Evolutionary conservation across 805 yeast genomes (phyloP).

Genomic region (Teunomyces panamensis): DNA sequence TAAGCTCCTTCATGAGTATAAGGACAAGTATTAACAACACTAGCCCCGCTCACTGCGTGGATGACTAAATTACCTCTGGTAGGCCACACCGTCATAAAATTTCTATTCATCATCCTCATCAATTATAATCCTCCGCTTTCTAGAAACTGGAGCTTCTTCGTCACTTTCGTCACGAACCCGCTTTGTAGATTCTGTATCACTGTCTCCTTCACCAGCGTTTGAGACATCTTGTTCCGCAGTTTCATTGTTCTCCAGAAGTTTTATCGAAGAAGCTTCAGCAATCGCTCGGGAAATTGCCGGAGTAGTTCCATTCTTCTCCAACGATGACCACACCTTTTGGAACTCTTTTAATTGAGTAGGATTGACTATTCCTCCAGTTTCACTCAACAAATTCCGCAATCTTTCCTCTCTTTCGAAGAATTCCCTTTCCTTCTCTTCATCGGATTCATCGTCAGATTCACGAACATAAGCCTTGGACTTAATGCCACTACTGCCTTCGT

Average conservation of each 20-base stretch:
- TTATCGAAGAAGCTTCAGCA: conserved; percentile 9
- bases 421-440: conserved; percentile 48
- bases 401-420: conserved; percentile 58
- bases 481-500: conserved; percentile 16
- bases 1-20: conserved; percentile 77
- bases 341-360: conserved; percentile 30
- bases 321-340: conserved; percentile 27
- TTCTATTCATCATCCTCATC: conserved; percentile 14
- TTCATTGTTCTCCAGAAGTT: conserved; percentile 4
- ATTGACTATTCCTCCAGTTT: conserved; percentile 39
- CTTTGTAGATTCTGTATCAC: background rate
- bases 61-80: conserved; percentile 16
- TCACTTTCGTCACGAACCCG: conserved; percentile 4
- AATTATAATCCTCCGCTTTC: conserved; percentile 23
- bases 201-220: background rate
- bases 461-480: conserved; percentile 54
- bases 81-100: background rate
- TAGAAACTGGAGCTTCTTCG: conserved; percentile 9
- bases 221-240: conserved; percentile 13
- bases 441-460: conserved; percentile 64
- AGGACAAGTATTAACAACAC: conserved; percentile 37
- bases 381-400: conserved; percentile 38
- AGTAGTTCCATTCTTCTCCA: conserved; percentile 13
- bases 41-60: conserved; percentile 50
- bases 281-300: conserved; percentile 15